phyloP scores from a whole-genome alignment of 331 rosid genomes.

The Arachis monticola region DNA sequence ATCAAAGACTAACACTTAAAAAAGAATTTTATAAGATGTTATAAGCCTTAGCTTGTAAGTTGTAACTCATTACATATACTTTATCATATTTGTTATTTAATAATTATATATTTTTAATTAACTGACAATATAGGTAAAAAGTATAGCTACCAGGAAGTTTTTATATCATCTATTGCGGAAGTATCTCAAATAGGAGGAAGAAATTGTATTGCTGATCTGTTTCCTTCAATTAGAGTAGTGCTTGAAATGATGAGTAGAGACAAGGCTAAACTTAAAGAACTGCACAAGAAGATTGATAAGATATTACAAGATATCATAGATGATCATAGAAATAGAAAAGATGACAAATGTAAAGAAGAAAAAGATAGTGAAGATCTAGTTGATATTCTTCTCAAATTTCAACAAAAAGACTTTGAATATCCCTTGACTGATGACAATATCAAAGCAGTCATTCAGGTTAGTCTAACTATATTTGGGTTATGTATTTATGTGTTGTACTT shows the following conservation, averaged over 20 bases:
- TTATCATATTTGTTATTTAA: too few relatives aligned
- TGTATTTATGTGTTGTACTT: too few relatives aligned
- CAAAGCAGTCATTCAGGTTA: conserved; percentile 37
- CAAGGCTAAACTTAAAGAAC: not conserved
- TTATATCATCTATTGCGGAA: not conserved
- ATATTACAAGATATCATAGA: conserved; percentile 38
- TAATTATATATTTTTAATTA: too few relatives aligned
- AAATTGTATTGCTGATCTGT: conserved; percentile 37
- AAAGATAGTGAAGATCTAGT: conserved; percentile 32
- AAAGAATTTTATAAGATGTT: too few relatives aligned
- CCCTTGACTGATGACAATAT: conserved; percentile 18
- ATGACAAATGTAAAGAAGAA: not conserved
- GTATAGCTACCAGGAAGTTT: not conserved
- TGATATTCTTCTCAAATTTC: conserved; percentile 1
- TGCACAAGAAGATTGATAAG: conserved; percentile 1
- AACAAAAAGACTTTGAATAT: not conserved
- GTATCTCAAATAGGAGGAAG: too few relatives aligned
- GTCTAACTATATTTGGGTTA: not conserved
- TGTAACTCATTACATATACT: too few relatives aligned
- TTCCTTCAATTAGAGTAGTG: conserved; percentile 38
- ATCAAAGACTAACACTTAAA: too few relatives aligned
- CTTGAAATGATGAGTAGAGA: not conserved
- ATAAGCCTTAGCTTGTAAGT: too few relatives aligned
- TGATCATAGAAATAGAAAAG: conserved; percentile 27
- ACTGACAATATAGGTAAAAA: conserved; percentile 5